phyloP scores from a whole-genome alignment of 495 filamentous ascomycete genomes.

The Aspergillus ostianus region DNA sequence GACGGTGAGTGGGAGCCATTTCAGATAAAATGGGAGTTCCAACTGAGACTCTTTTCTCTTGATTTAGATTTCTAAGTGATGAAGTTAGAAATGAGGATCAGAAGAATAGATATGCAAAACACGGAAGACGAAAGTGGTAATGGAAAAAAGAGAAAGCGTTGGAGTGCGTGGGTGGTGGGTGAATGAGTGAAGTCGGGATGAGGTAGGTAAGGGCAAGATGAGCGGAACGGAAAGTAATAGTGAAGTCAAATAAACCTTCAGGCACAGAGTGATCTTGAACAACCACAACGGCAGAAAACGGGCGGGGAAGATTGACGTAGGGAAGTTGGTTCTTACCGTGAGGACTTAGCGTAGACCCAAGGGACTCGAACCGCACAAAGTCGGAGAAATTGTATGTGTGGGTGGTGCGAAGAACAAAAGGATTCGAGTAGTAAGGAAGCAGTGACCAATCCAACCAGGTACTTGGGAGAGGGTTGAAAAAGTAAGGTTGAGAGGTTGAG shows the following conservation, averaged over 20 bases:
- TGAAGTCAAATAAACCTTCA: neutral
- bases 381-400: neutral
- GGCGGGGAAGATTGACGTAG: conserved; percentile 4
- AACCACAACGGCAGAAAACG: neutral
- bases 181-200: neutral
- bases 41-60: conserved; percentile 2
- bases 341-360: conserved; percentile 1
- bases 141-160: neutral
- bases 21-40: neutral
- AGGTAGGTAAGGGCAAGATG: conserved; percentile 1
- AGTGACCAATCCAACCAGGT: conserved; percentile 5
- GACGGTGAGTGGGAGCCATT: conserved; percentile 60
- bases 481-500: conserved; percentile 6
- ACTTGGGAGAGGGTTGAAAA: conserved; percentile 3
- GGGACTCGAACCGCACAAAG: conserved; percentile 1
- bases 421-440: neutral
- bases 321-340: conserved; percentile 3
- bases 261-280: neutral
- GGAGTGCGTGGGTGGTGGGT: too few relatives aligned
- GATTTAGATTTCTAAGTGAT: neutral
- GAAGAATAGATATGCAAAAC: neutral
- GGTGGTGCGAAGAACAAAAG: neutral
- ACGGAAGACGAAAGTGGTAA: neutral
- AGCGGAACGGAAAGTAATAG: neutral
- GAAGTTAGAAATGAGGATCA: neutral